Conservation (phyloP, 768 basidiomycete species). For the Trametopsis cervina region DNA sequence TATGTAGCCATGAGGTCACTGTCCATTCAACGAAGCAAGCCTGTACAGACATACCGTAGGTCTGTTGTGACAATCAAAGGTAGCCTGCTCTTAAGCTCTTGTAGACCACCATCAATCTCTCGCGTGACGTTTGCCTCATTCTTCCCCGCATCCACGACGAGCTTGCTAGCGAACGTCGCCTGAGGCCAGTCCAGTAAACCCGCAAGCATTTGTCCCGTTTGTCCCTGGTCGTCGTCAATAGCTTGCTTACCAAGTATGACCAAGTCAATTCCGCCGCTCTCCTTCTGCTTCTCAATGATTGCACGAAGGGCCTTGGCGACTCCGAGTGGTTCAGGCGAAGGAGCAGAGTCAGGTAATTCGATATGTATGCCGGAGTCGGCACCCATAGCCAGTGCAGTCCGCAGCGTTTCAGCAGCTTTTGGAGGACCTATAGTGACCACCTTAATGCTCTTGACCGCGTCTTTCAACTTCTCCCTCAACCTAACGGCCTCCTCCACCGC, state of each 20-base stretch:
- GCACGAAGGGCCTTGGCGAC: constrained; percentile 83
- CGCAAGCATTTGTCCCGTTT: constrained; percentile 97
- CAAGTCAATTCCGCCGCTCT: constrained; percentile 52
- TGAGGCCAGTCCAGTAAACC: constrained; percentile 89
- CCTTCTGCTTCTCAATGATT: constrained; percentile 54
- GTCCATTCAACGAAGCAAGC: background rate
- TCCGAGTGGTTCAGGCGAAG: constrained; percentile 82
- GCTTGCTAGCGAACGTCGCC: constrained; percentile 90
- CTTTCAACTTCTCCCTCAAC: constrained; percentile 79
- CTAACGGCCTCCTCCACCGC: constrained; percentile 97
- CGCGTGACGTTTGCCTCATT: constrained; percentile 67
- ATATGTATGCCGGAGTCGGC: constrained; percentile 92
- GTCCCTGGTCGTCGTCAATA: constrained; percentile 93
- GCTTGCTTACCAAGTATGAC: constrained; percentile 98
- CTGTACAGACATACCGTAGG: constrained; percentile 53
- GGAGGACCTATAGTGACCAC: constrained; percentile 93
- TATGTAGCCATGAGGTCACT: too few species aligned
- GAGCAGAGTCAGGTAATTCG: constrained; percentile 67
- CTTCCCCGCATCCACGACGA: constrained; percentile 59
- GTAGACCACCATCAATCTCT: constrained; percentile 92
- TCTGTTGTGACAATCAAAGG: constrained; percentile 92
- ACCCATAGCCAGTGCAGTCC: constrained; percentile 97
- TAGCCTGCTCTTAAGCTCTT: constrained; percentile 72
- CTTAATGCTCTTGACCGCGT: constrained; percentile 76
- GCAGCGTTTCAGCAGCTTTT: constrained; percentile 83